These are phyloP conservation scores for Corchorus olitorius DNA, from an alignment of 345 rosid genomes.

Conservation along the genomic window DNA sequence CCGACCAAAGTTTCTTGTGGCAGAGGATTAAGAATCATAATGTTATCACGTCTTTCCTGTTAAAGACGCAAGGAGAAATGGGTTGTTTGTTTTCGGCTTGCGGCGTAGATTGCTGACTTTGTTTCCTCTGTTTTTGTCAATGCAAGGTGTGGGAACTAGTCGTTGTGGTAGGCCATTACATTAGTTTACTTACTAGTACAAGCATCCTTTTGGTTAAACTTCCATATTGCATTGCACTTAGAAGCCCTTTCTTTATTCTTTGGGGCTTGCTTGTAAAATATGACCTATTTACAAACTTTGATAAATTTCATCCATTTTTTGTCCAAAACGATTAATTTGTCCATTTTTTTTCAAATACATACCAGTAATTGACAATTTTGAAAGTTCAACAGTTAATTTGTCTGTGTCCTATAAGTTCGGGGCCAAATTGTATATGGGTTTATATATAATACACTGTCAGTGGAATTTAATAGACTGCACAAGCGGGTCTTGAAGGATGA, in stretches of 20 bases:
- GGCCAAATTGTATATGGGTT: no score
- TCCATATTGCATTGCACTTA: background rate
- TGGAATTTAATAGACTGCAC: no score
- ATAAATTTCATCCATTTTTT: no score
- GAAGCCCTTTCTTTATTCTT: background rate
- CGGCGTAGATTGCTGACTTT: slow-evolving; percentile 24
- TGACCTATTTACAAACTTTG: background rate
- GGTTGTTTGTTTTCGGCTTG: background rate
- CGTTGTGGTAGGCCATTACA: background rate
- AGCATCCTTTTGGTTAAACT: background rate
- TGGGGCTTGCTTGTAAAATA: background rate
- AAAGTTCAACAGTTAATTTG: no score
- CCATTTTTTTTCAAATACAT: no score
- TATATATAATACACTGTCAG: no score
- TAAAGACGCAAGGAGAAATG: slow-evolving; percentile 6
- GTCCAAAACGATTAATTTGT: no score
- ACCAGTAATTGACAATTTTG: no score
- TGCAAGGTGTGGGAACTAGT: background rate
- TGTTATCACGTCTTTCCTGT: slow-evolving; percentile 4
- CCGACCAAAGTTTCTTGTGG: slow-evolving; percentile 23
- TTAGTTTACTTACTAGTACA: background rate
- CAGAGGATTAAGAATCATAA: slow-evolving; percentile 9
- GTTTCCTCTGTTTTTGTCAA: background rate
- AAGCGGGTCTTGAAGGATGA: no score
- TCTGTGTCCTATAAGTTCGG: no score